phyloP scores from a whole-genome alignment of 2,329 filamentous ascomycete species.

The Epichloe festucae region DNA sequence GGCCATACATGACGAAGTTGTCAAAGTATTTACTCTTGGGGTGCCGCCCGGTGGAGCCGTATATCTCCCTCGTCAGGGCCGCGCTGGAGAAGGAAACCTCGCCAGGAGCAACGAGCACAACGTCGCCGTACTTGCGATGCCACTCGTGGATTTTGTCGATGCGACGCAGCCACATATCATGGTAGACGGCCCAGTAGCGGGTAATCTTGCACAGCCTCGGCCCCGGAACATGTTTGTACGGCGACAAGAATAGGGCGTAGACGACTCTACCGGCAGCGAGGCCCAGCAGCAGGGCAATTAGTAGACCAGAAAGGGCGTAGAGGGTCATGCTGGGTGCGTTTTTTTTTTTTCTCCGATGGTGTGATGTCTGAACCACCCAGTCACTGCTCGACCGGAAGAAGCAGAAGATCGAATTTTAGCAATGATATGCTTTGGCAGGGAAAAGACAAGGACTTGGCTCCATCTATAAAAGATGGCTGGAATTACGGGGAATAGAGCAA shows the following conservation, averaged over 20 bases:
- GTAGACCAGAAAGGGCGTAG: not conserved
- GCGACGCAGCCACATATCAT: slow-evolving; percentile 2
- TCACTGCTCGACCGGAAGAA: not conserved
- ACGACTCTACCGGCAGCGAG: not conserved
- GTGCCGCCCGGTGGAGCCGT: slow-evolving; percentile 4
- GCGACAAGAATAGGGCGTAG: slow-evolving; percentile 3
- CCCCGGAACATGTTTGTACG: slow-evolving; percentile 1
- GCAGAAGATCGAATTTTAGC: no score
- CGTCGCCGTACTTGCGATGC: slow-evolving; percentile 3
- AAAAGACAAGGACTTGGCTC: no score
- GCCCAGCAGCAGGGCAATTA: not conserved
- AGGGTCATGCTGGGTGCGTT: not conserved
- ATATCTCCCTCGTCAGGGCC: slow-evolving; percentile 2
- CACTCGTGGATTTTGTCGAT: slow-evolving; percentile 2
- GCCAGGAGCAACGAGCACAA: slow-evolving; percentile 3
- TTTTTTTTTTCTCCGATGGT: not conserved
- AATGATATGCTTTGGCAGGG: no score
- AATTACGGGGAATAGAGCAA: no score
- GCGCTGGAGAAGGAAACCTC: slow-evolving; percentile 4
- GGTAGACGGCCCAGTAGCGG: slow-evolving; percentile 2
- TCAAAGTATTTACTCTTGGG: slow-evolving; percentile 5
- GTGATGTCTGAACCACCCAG: not conserved
- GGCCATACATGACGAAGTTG: slow-evolving; percentile 2
- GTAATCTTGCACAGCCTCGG: slow-evolving; percentile 4
- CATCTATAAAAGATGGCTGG: no score